Evolutionary conservation across 192 early-diverging fungal species (phyloP).

Genomic region (Coemansia biformis): DNA sequence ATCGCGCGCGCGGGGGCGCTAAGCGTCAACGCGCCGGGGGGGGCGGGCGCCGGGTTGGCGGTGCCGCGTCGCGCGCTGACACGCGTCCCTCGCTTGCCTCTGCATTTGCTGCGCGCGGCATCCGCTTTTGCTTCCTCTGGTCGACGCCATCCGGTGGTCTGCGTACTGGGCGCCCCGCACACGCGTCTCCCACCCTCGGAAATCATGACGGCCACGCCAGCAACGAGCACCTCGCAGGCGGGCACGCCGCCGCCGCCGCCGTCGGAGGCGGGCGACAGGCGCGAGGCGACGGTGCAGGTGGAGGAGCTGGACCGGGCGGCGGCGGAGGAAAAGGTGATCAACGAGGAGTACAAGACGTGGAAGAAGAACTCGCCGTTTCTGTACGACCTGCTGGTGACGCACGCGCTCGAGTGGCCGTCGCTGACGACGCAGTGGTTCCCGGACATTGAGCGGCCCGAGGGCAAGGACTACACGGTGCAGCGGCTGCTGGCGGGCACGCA

Average conservation of each 20-base stretch:
- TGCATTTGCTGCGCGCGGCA: too few species aligned
- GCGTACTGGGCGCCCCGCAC: too few species aligned
- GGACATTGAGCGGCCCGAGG: constrained; percentile 84
- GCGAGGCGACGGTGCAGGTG: constrained; percentile 21
- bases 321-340: constrained; percentile 78
- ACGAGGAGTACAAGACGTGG: constrained; percentile 99
- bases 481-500: constrained; percentile 91
- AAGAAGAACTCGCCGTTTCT: constrained; percentile 99
- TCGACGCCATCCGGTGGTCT: too few species aligned
- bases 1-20: too few species aligned
- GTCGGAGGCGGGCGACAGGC: constrained; percentile 25
- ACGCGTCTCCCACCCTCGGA: too few species aligned
- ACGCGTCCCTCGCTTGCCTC: too few species aligned
- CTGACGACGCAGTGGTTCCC: constrained; percentile 98
- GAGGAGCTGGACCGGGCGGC: constrained; percentile 44
- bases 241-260: constrained; percentile 42
- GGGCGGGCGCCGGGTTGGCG: too few species aligned
- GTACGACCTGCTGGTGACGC: constrained; percentile 95
- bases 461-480: constrained; percentile 87
- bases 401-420: constrained; percentile 98
- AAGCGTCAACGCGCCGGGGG: too few species aligned
- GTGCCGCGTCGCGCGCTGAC: too few species aligned
- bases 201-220: constrained; percentile 27
- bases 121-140: too few species aligned
- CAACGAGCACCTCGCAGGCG: constrained; percentile 40